Evolutionary conservation across 2,329 filamentous ascomycete genomes (phyloP).

Genomic region (Cryphonectria radicalis): DNA sequence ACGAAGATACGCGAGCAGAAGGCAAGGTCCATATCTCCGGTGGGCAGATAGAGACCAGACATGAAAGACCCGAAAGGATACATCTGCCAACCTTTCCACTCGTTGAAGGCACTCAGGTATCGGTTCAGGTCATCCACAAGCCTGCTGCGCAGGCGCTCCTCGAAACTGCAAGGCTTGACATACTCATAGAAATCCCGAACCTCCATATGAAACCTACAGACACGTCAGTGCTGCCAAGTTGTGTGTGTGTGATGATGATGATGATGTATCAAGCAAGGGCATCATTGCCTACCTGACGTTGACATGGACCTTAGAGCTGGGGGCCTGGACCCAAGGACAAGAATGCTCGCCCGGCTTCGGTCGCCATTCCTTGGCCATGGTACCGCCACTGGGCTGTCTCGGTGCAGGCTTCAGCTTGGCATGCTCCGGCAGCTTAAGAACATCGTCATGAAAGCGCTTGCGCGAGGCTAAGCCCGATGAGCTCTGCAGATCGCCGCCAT

Average conservation of each 20-base stretch:
- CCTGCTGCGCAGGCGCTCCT: slow-evolving; percentile 73
- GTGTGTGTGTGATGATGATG: no score
- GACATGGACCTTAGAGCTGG: slow-evolving; percentile 56
- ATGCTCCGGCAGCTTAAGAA: slow-evolving; percentile 63
- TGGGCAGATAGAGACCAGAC: slow-evolving; percentile 71
- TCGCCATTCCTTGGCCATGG: slow-evolving; percentile 58
- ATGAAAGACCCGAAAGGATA: slow-evolving; percentile 92
- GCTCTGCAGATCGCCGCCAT: slow-evolving; percentile 41
- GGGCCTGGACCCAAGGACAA: slow-evolving; percentile 66
- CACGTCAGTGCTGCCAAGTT: slow-evolving; percentile 13
- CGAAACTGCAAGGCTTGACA: slow-evolving; percentile 76
- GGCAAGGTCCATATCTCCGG: slow-evolving; percentile 93
- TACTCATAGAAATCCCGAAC: slow-evolving; percentile 87
- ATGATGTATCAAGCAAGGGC: no score
- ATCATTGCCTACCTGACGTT: slow-evolving; percentile 26
- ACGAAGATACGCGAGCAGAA: slow-evolving; percentile 67
- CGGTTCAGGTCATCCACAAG: slow-evolving; percentile 71
- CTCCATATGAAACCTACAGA: slow-evolving; percentile 79
- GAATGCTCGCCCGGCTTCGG: slow-evolving; percentile 46
- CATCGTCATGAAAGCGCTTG: slow-evolving; percentile 76
- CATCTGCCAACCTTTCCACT: slow-evolving; percentile 53
- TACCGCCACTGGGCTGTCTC: slow-evolving; percentile 55
- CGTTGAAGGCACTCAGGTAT: slow-evolving; percentile 47
- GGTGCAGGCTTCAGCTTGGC: slow-evolving; percentile 55
- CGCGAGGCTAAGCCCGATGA: slow-evolving; percentile 60